Evolutionary conservation across 2,329 filamentous ascomycete species (phyloP).

Genomic region (Paramyrothecium sp.): DNA sequence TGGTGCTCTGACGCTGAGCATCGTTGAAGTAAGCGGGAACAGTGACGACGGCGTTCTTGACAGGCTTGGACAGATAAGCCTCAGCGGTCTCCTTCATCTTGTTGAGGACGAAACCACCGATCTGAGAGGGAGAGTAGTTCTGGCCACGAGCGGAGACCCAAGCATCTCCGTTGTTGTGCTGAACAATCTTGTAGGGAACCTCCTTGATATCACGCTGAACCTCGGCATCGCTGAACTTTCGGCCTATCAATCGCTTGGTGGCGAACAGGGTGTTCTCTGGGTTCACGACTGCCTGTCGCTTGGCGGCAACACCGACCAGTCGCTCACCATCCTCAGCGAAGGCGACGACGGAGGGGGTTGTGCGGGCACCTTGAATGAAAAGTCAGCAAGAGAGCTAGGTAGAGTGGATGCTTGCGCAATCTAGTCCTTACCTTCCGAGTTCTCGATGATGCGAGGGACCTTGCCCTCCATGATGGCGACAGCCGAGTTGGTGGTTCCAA

Average conservation of each 20-base stretch:
- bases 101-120: conserved; percentile 92
- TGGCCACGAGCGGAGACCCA: conserved; percentile 93
- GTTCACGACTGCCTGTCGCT: conserved; percentile 98
- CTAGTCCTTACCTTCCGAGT: conserved; percentile 73
- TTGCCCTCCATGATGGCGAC: conserved; percentile 98
- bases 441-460: conserved; percentile 93
- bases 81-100: conserved; percentile 99
- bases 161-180: conserved; percentile 94
- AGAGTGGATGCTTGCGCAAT: background rate
- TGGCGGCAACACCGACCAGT: conserved; percentile 93
- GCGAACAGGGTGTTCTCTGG: conserved; percentile 98
- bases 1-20: conserved; percentile 95
- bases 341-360: conserved; percentile 77
- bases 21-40: conserved; percentile 99
- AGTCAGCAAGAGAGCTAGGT: background rate
- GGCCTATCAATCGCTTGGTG: conserved; percentile 97
- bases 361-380: conserved; percentile 30
- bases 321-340: conserved; percentile 96
- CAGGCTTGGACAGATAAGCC: conserved; percentile 81
- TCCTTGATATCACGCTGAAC: conserved; percentile 97
- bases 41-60: conserved; percentile 96
- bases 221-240: conserved; percentile 92
- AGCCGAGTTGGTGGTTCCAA: conserved; percentile 97
- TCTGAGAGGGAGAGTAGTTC: conserved; percentile 97
- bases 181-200: conserved; percentile 97